phyloP scores from a whole-genome alignment of 345 rosid species.

The Salix viminalis region DNA sequence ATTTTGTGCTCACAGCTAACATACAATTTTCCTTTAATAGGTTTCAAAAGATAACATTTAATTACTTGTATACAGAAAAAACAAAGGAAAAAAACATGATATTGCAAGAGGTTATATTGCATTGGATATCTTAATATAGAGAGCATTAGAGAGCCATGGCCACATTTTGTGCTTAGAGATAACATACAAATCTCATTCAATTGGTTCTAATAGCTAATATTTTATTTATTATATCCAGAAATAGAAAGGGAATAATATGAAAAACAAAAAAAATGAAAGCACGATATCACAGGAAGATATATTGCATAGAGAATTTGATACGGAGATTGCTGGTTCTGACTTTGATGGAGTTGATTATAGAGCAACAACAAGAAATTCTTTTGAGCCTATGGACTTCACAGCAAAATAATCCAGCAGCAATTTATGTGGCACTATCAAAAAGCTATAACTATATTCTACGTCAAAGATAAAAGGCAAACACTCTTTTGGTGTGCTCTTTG shows the following conservation, averaged over 20 bases:
- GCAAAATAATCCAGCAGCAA: not conserved
- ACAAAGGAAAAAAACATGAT: not conserved
- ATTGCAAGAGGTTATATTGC: not conserved
- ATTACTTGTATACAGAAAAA: not conserved
- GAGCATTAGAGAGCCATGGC: not conserved
- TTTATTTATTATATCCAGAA: not conserved
- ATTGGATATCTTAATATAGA: not conserved
- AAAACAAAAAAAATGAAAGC: not conserved
- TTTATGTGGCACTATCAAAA: not conserved
- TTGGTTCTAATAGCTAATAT: not conserved
- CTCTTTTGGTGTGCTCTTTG: not conserved
- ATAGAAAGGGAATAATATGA: not conserved
- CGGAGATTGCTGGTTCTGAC: not conserved
- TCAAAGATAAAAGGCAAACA: not conserved
- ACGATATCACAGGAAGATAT: not conserved
- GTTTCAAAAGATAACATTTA: not conserved
- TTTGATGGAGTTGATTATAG: not conserved
- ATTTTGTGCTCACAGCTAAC: not conserved
- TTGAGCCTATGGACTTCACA: not conserved
- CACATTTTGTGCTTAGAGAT: not conserved
- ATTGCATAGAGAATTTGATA: not conserved
- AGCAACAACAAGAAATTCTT: not conserved
- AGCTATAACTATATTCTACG: not conserved
- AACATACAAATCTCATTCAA: not conserved
- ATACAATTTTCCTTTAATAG: not conserved